phyloP scores from a whole-genome alignment of 2,329 filamentous ascomycete genomes.

The Rhinocladiella similis region DNA sequence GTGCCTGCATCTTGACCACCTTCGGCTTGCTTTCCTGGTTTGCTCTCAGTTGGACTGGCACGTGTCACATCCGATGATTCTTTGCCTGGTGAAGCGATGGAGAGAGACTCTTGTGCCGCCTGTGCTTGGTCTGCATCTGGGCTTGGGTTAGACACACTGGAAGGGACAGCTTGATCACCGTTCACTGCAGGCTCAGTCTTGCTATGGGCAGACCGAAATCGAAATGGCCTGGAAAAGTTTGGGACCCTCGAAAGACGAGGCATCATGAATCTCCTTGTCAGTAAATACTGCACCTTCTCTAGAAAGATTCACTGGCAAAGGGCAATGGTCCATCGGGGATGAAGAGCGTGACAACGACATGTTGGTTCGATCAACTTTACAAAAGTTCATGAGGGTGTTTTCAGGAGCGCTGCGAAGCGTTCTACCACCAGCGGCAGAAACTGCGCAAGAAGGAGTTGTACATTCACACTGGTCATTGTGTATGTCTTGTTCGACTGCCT shows the following conservation, averaged over 20 bases:
- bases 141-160: background rate
- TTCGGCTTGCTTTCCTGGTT: conserved; percentile 9
- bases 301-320: background rate
- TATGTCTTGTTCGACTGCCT: too few relatives aligned
- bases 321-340: background rate
- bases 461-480: background rate
- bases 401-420: background rate
- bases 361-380: background rate
- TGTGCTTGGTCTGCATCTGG: conserved; percentile 4
- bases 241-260: conserved; percentile 15
- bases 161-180: too few relatives aligned
- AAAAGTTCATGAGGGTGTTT: background rate
- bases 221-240: conserved; percentile 23
- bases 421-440: background rate
- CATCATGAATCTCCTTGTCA: conserved; percentile 10
- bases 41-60: conserved; percentile 1
- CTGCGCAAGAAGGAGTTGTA: background rate
- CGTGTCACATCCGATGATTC: conserved; percentile 12
- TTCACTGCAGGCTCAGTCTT: conserved; percentile 1
- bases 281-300: background rate
- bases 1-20: background rate
- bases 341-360: background rate
- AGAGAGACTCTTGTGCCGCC: background rate
- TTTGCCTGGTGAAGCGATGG: conserved; percentile 4
- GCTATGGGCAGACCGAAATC: conserved; percentile 9